These are phyloP conservation scores for Tetragonia tetragonoides DNA, from an alignment of 148 eudicot species.

Conservation along the genomic window DNA sequence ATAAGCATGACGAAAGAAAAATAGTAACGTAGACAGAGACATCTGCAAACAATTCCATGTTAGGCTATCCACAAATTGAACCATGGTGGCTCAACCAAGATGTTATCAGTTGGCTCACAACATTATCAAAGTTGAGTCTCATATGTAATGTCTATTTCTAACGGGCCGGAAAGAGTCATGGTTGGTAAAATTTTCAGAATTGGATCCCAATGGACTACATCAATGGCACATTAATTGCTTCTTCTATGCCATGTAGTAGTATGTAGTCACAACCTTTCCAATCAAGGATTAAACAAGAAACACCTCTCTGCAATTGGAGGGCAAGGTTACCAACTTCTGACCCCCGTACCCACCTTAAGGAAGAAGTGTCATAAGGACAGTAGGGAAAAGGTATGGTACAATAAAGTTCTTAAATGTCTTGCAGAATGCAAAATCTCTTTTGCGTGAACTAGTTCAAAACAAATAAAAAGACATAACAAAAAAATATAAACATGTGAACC, in stretches of 20 bases:
- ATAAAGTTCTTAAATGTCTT: too few relatives aligned
- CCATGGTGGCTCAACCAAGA: background rate
- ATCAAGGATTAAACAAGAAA: background rate
- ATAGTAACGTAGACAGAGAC: background rate
- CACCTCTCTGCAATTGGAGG: background rate
- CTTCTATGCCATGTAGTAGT: background rate
- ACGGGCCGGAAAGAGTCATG: background rate
- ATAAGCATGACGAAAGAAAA: background rate
- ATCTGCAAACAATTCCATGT: background rate
- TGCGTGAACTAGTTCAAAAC: too few relatives aligned
- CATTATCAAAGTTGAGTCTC: background rate
- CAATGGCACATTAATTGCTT: background rate
- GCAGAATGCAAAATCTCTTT: too few relatives aligned
- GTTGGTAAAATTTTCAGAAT: background rate
- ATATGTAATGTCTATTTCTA: background rate
- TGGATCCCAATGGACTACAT: background rate
- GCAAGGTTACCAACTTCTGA: background rate
- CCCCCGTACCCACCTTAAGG: background rate
- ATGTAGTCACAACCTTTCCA: background rate
- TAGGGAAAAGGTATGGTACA: background rate
- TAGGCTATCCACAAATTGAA: slow-evolving; percentile 3
- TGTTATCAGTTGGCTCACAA: background rate
- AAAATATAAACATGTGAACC: too few relatives aligned
- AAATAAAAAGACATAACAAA: too few relatives aligned
- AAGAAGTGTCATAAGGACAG: background rate